A percentile compares a stretch with the other conserved stretches of the same genome.
Conservation (phyloP, 2,329 filamentous ascomycete genomes). For the Xylariaceae sp. region DNA sequence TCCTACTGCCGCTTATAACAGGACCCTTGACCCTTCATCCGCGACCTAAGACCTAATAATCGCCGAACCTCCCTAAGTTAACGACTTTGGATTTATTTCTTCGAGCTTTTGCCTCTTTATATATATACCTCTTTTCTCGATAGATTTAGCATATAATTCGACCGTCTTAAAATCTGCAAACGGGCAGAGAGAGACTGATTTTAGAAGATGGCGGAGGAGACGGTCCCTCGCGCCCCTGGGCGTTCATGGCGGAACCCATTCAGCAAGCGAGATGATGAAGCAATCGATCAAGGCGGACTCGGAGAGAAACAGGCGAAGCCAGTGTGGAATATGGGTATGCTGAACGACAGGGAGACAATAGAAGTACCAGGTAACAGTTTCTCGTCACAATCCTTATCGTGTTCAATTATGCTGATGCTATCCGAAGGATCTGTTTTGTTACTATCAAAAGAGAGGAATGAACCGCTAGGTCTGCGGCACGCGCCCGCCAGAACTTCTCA, state of each 20-base stretch:
- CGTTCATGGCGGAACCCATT: conserved; percentile 20
- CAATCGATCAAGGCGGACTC: conserved; percentile 1
- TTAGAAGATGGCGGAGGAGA: conserved; percentile 16
- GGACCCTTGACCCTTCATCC: too few relatives aligned
- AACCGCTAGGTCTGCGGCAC: conserved; percentile 56
- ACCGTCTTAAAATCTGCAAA: too few relatives aligned
- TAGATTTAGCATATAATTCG: too few relatives aligned
- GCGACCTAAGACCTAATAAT: too few relatives aligned
- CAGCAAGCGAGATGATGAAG: conserved; percentile 10
- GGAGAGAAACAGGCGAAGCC: conserved; percentile 15
- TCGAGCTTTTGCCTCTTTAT: too few relatives aligned
- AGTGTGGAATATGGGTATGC: conserved; percentile 67
- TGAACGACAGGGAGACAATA: conserved; percentile 76
- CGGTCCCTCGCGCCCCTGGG: conserved; percentile 9
- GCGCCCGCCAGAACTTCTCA: conserved; percentile 55
- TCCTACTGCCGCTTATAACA: too few relatives aligned
- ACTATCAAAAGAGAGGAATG: conserved; percentile 51
- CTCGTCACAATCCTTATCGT: not conserved
- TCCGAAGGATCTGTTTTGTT: conserved; percentile 54
- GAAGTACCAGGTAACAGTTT: conserved; percentile 72
- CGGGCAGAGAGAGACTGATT: too few relatives aligned
- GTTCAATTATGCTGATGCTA: conserved; percentile 6
- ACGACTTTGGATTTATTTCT: too few relatives aligned
- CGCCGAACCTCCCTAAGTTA: too few relatives aligned
- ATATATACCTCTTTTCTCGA: too few relatives aligned